Evolutionary conservation across 768 basidiomycete species (phyloP), one percentile per base, ranked within the genome.

Genomic region (Phylloporus scabripes): DNA sequence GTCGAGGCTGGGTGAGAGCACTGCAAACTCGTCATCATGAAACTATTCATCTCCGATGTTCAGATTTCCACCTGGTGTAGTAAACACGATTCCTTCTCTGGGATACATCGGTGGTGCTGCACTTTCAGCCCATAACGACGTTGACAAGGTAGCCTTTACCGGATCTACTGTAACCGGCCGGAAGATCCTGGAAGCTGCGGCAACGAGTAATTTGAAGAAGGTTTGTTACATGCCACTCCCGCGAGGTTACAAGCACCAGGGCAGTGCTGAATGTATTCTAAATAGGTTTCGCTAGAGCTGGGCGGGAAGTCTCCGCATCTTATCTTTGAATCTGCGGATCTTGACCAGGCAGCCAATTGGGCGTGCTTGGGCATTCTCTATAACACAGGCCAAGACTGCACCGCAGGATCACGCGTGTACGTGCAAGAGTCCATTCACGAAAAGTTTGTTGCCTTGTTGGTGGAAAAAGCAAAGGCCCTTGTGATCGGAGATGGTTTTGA

Each of bases 71-170:
- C 81, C 89, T 3, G 95, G 95, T 37, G 92, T 95, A 11, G 62
- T 97, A 52, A 95, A 96, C 68, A 88, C 87, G 21, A 75, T 96
- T 4, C 85, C 89, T 4, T 93, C 92, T 20, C 71, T 85, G 34
- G 94, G 94, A 24, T 55, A 76, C 42, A 77, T 89, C 33, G 92
- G 91, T 46, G 94, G 94, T 24, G 87, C 87, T 7, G 90, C 92
- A 3, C 76, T 98, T 51, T 72, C 93, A 5, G 67, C 79, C 10
- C 95, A 98, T 68, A 76, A 66, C 48, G 88, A 86, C 56, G 85
- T 98, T 41, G 91, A 96, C 72, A 95, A 96, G 69, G 78, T 97
- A 53, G 93, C 94, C 2, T 96, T 97, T 68, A 97, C 95, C 8
- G 95, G 95, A 40, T 92, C 88, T 31, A 94, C 92, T 12, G 62